phyloP scores from a whole-genome alignment of 1,139 yeast species.

The Lodderomyces jiufengensis region DNA sequence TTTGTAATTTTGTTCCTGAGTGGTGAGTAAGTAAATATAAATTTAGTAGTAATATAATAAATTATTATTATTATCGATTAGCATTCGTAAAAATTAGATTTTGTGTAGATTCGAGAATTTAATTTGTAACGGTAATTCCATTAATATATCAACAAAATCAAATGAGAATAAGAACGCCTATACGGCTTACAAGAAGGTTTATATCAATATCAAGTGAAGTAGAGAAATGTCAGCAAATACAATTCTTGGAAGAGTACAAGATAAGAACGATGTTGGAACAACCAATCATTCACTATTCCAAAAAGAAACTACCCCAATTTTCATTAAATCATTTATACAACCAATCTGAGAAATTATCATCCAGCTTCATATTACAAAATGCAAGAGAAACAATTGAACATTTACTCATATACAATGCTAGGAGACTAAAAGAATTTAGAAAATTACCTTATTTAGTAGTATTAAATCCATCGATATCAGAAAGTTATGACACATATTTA shows the following conservation, averaged over 20 bases:
- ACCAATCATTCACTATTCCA: conserved; percentile 48
- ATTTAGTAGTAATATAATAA: too few relatives aligned
- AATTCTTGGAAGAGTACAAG: conserved; percentile 43
- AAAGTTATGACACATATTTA: conserved; percentile 69
- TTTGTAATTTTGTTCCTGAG: conserved; percentile 20
- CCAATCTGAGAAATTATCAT: conserved; percentile 39
- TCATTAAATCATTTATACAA: conserved; percentile 43
- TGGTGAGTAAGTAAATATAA: too few relatives aligned
- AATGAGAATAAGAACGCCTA: background rate
- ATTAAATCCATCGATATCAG: conserved; percentile 85
- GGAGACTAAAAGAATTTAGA: conserved; percentile 65
- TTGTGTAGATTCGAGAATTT: background rate
- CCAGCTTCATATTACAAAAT: conserved; percentile 30
- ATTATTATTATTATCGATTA: conserved; percentile 2
- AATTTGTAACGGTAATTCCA: too few relatives aligned
- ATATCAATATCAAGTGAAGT: conserved; percentile 3
- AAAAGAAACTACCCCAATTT: conserved; percentile 44
- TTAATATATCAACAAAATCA: too few relatives aligned
- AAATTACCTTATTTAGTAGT: conserved; percentile 78
- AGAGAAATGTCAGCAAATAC: conserved; percentile 19
- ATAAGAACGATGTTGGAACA: conserved; percentile 50
- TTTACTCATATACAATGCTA: conserved; percentile 45
- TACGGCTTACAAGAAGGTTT: background rate
- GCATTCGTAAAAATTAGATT: background rate
- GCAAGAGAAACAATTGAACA: conserved; percentile 44